A percentile compares a stretch with the other conserved stretches of the same genome.
phyloP scores from a whole-genome alignment of 768 basidiomycete genomes.

The Psilocybe sp. region DNA sequence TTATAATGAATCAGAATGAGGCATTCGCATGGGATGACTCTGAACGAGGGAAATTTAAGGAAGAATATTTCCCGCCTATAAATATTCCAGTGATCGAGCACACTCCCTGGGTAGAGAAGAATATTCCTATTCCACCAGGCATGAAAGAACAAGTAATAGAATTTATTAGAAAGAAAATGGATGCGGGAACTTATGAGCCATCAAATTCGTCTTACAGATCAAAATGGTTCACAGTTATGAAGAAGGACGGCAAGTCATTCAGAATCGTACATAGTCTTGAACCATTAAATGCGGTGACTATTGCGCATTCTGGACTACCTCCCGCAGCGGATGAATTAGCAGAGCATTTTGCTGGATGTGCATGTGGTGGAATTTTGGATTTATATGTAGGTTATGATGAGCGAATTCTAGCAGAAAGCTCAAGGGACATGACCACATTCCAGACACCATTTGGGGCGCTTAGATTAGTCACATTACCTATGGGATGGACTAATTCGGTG shows the following conservation, averaged over 20 bases:
- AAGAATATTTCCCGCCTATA: conserved; percentile 30
- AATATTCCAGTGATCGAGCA: conserved; percentile 1
- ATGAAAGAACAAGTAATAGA: background rate
- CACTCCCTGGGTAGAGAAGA: conserved; percentile 3
- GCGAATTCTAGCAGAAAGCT: too few relatives aligned
- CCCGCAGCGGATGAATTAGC: too few relatives aligned
- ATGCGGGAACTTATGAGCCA: conserved; percentile 29
- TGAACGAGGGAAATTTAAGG: conserved; percentile 30
- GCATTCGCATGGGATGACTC: conserved; percentile 23
- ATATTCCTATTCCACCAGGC: conserved; percentile 6
- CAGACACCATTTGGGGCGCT: too few relatives aligned
- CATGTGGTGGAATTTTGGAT: too few relatives aligned
- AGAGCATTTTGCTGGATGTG: too few relatives aligned
- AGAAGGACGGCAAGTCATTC: conserved; percentile 30
- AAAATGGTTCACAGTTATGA: conserved; percentile 29
- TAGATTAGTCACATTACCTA: too few relatives aligned
- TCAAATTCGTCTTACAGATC: conserved; percentile 24
- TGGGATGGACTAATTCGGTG: too few relatives aligned
- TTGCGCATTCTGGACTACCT: conserved; percentile 19
- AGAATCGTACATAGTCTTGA: conserved; percentile 32
- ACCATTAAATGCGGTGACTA: conserved; percentile 31
- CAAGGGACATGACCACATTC: too few relatives aligned
- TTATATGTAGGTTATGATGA: too few relatives aligned
- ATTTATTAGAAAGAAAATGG: conserved; percentile 23
- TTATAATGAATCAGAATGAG: conserved; percentile 26